phyloP scores from a whole-genome alignment of 495 filamentous ascomycete genomes.

The Staphylotrichum longicolle region DNA sequence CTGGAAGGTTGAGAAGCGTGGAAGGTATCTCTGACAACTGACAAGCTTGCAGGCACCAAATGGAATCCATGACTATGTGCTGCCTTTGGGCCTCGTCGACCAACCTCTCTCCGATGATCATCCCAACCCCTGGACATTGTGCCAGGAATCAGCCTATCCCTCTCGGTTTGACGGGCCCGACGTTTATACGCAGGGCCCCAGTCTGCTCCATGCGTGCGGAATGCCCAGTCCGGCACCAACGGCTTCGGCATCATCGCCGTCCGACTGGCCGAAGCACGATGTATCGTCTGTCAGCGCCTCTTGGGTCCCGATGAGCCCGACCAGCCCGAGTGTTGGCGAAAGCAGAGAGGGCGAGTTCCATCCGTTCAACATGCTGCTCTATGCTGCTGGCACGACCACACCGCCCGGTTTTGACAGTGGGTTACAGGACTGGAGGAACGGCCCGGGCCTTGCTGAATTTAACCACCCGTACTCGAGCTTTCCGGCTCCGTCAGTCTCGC shows the following conservation, averaged over 20 bases:
- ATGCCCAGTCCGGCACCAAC: constrained; percentile 13
- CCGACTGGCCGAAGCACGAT: neutral
- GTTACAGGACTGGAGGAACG: neutral
- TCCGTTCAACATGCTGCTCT: neutral
- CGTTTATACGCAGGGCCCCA: neutral
- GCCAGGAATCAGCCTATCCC: neutral
- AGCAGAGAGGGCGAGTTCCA: neutral
- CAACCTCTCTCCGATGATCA: neutral
- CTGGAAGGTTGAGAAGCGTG: no score
- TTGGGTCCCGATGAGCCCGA: constrained; percentile 11
- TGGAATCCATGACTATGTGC: neutral
- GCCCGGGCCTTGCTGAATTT: neutral
- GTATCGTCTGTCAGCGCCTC: neutral
- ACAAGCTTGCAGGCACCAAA: neutral
- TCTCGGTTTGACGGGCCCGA: neutral
- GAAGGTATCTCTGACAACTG: neutral
- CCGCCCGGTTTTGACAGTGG: neutral
- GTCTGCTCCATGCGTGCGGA: neutral
- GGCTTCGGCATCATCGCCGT: constrained; percentile 5
- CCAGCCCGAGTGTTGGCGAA: neutral
- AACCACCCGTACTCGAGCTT: neutral
- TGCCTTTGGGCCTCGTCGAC: neutral
- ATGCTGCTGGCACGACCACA: neutral
- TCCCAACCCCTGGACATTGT: neutral
- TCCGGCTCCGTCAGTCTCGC: neutral